Base-by-base conservation (phyloP, 2,329 filamentous ascomycete species). In the Fusarium fujikuroi region DNA sequence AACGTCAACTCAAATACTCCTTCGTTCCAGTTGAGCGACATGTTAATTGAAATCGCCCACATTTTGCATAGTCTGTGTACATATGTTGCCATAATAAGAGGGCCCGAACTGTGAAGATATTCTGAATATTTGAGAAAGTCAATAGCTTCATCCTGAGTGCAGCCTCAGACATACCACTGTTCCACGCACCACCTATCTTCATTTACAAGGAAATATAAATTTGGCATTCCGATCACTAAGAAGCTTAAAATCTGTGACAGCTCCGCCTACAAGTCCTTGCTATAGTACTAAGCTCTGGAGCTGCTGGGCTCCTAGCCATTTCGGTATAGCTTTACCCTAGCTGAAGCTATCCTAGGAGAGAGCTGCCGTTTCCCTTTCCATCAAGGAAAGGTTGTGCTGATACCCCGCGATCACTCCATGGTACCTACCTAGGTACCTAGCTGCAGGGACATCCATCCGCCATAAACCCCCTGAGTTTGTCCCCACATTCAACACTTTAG, bases 401-500 rank as follows among this genome's bases (percentile, higher is more conserved):
- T 75, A 75, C 77, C 77, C 77, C 77, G 76, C 77, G 74, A 67
- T 70, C 61, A 66, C 23, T 16, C 28, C 28, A 30, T 30, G 11
- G 30, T 32, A 32, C 11, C 30, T 32, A 34, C 32, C 32, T 34
- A 34, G 32, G 32, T 15, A 34, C 10, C 44, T 37, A 59, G 47
- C 34, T 72, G 47, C 62, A 70, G 63, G 52, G 56, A 52, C 60
- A 58, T 42, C 61, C 49, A 73, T 60, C 57, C 61, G 37, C 63
- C 49, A 53, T 46, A 67, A 42, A 64, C 71, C 76, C 69, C 69
- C 71, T 71, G 63, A 77, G 65, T 61, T 47, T 40, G 70, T 73
- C 78, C 62, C 79, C 79, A 77, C 76, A 78, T 46, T 74, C 71
- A 59, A 60, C 62, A 44, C 66, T 58, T 63, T 70, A 75, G 72